Percentiles rank a stretch among this genome's conserved stretches.
Conservation (phyloP, 805 yeast species). For the Monosporozyma yasuniensis region DNA sequence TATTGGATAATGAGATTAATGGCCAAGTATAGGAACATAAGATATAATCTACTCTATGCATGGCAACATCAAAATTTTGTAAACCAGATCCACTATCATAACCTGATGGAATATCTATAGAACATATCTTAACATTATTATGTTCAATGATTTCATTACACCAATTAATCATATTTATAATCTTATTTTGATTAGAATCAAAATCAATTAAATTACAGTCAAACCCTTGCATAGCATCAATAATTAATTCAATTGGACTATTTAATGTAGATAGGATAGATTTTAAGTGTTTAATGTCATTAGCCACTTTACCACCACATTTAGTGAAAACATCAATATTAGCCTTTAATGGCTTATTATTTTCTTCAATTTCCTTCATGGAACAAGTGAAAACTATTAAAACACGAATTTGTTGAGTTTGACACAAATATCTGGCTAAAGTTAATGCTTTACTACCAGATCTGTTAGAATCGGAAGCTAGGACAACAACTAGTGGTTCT, state of each 20-base stretch:
- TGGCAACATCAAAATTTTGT: constrained; percentile 26
- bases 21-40: constrained; percentile 64
- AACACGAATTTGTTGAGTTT: constrained; percentile 58
- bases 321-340: constrained; percentile 50
- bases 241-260: constrained; percentile 66
- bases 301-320: constrained; percentile 62
- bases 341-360: constrained; percentile 27
- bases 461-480: constrained; percentile 59
- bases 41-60: constrained; percentile 44
- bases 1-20: constrained; percentile 27
- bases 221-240: constrained; percentile 82
- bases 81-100: constrained; percentile 73
- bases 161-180: constrained; percentile 51
- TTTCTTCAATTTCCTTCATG: constrained; percentile 11
- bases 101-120: constrained; percentile 78
- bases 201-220: constrained; percentile 42
- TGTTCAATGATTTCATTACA: constrained; percentile 35
- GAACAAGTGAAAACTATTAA: constrained; percentile 37
- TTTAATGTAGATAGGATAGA: constrained; percentile 40
- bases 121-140: constrained; percentile 27
- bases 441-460: constrained; percentile 72
- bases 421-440: constrained; percentile 61
- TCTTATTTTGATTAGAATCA: constrained; percentile 15
- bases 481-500: constrained; percentile 63
- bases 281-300: constrained; percentile 31